Percentiles rank a stretch among this genome's conserved stretches.
Evolutionary conservation across 768 basidiomycete genomes (phyloP).

Genomic region (Rubroboletus satanas): DNA sequence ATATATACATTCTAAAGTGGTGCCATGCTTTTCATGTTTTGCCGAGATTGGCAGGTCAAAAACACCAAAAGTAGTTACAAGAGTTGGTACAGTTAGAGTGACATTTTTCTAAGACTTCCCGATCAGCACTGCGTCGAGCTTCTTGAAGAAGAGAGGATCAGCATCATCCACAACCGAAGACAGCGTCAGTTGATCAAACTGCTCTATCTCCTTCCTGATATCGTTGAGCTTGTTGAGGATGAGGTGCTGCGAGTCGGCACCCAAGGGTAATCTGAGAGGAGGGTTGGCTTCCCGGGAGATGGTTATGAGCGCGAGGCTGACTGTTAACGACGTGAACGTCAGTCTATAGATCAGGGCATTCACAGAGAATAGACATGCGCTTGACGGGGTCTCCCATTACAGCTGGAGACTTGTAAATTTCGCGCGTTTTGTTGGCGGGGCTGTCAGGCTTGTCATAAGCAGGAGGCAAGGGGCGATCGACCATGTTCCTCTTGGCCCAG

Average conservation of each 20-base stretch:
- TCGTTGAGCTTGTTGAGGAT: constrained; percentile 15
- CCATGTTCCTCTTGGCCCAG: constrained; percentile 19
- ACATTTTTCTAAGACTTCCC: neutral
- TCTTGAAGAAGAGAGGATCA: constrained; percentile 14
- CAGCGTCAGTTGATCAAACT: constrained; percentile 10
- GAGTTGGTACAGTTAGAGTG: too few species aligned
- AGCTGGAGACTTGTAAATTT: neutral
- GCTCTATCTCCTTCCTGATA: constrained; percentile 14
- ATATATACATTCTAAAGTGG: too few species aligned
- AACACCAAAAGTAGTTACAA: too few species aligned
- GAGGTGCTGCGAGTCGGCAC: constrained; percentile 16
- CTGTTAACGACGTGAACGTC: constrained; percentile 3
- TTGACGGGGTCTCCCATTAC: constrained; percentile 8
- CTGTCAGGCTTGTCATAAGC: constrained; percentile 15
- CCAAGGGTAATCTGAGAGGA: constrained; percentile 21
- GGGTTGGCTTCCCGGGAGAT: constrained; percentile 19
- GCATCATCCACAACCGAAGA: constrained; percentile 22
- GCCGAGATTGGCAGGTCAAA: too few species aligned
- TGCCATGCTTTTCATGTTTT: too few species aligned
- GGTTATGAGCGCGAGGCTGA: constrained; percentile 12
- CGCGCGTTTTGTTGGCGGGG: constrained; percentile 12
- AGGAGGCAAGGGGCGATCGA: constrained; percentile 12
- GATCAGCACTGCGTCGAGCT: neutral
- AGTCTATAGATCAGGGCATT: neutral
- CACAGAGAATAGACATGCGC: neutral